A percentile compares a stretch with the other conserved stretches of the same genome.
phyloP scores from a whole-genome alignment of 2,329 filamentous ascomycete species.

The Lecanoromycetidae sp. region DNA sequence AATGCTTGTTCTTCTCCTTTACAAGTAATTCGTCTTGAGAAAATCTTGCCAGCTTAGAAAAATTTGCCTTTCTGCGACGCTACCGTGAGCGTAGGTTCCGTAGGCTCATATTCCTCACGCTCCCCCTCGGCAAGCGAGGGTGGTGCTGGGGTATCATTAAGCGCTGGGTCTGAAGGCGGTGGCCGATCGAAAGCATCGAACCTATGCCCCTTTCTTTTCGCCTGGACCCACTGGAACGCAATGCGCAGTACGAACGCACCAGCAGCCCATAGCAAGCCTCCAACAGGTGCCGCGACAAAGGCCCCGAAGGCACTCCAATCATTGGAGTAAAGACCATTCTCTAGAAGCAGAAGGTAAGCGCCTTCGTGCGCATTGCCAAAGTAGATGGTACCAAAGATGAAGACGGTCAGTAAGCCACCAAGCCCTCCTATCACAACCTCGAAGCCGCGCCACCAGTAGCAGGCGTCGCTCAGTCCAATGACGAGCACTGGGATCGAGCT shows the following conservation, averaged over 20 bases:
- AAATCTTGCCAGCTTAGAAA: conserved; percentile 6
- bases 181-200: conserved; percentile 59
- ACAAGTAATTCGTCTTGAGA: too few species aligned
- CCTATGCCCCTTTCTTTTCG: conserved; percentile 45
- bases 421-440: conserved; percentile 69
- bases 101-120: too few species aligned
- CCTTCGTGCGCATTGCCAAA: conserved; percentile 55
- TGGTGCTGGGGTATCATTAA: too few species aligned
- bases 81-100: conserved; percentile 26
- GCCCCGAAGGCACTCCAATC: conserved; percentile 75
- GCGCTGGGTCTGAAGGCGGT: conserved; percentile 10
- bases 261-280: conserved; percentile 59
- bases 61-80: conserved; percentile 13
- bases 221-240: conserved; percentile 43
- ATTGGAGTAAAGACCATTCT: conserved; percentile 60
- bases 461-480: conserved; percentile 53
- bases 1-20: too few species aligned
- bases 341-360: conserved; percentile 56
- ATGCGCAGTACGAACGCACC: conserved; percentile 51
- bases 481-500: conserved; percentile 63
- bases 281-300: conserved; percentile 67
- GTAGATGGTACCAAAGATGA: conserved; percentile 69
- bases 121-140: conserved; percentile 10
- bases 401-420: conserved; percentile 66
- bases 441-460: conserved; percentile 66